These are phyloP conservation scores for Colletotrichum horii DNA, from an alignment of 2,329 filamentous ascomycete genomes.

Conservation along the genomic window DNA sequence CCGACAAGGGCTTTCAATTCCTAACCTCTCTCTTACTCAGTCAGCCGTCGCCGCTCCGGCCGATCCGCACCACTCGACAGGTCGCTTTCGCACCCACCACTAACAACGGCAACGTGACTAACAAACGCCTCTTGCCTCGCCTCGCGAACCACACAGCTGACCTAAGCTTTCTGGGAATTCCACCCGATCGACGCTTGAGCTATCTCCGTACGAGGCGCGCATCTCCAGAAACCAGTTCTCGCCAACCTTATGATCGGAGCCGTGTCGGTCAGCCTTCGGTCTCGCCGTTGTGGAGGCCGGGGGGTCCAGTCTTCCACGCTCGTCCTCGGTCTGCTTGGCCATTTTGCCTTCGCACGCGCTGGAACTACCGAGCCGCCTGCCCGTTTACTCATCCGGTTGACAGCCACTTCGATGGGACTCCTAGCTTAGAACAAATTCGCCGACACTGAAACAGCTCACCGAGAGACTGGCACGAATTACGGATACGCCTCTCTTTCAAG, in stretches of 20 bases:
- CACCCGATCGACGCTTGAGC: not conserved
- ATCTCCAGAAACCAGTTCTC: not conserved
- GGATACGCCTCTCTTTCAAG: not conserved
- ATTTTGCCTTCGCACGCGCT: constrained; percentile 2
- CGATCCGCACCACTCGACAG: constrained; percentile 8
- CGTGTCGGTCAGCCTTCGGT: constrained; percentile 16
- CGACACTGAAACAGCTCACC: constrained; percentile 12
- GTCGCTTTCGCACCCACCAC: constrained; percentile 7
- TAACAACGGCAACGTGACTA: constrained; percentile 1
- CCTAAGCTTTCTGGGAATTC: constrained; percentile 8
- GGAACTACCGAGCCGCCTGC: not conserved
- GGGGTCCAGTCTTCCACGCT: not conserved
- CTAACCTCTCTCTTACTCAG: constrained; percentile 14
- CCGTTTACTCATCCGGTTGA: not conserved
- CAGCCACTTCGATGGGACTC: not conserved
- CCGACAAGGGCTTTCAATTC: not conserved
- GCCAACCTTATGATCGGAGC: constrained; percentile 10
- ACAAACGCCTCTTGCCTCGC: constrained; percentile 3
- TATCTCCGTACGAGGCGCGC: not conserved
- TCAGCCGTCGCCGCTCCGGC: constrained; percentile 10
- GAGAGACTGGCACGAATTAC: constrained; percentile 6
- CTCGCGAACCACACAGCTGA: constrained; percentile 6
- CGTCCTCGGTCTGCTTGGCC: constrained; percentile 2
- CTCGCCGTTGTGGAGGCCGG: constrained; percentile 12
- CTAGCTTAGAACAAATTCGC: constrained; percentile 7